A percentile compares a stretch with the other conserved stretches of the same genome.
Conservation (phyloP, 2,329 filamentous ascomycete species). For the Aspergillus brasiliensis region DNA sequence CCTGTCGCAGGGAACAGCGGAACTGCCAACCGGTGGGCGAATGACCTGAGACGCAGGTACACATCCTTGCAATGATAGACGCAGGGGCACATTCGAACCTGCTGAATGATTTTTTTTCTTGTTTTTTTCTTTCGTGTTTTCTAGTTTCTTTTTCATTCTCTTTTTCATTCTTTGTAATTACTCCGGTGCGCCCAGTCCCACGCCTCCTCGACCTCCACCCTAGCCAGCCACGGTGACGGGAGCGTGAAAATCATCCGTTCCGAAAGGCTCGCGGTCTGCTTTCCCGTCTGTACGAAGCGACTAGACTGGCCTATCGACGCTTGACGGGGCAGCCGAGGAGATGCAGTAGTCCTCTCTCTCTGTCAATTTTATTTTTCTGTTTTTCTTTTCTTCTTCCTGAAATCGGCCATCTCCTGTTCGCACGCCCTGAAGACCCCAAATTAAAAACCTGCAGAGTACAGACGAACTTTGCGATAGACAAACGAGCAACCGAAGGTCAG, state of each 20-base stretch:
- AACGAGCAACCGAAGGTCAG: background rate
- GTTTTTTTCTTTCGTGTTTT: too few relatives aligned
- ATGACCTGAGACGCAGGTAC: background rate
- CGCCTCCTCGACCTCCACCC: slow-evolving; percentile 1
- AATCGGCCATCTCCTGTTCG: slow-evolving; percentile 2
- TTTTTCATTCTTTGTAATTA: background rate
- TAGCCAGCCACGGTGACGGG: slow-evolving; percentile 10
- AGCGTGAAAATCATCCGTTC: slow-evolving; percentile 10
- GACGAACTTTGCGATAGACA: background rate
- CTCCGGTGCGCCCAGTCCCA: background rate
- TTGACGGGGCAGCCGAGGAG: slow-evolving; percentile 4
- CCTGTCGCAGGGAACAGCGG: background rate
- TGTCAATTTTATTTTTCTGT: background rate
- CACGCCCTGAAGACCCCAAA: background rate
- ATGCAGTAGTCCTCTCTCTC: background rate
- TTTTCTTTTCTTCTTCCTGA: background rate
- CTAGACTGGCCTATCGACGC: slow-evolving; percentile 6
- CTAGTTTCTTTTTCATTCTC: too few relatives aligned
- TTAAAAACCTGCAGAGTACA: slow-evolving; percentile 4
- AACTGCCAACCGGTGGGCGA: background rate
- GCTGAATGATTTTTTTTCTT: background rate
- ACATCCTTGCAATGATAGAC: background rate
- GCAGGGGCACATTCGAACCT: background rate
- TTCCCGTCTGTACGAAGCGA: slow-evolving; percentile 8
- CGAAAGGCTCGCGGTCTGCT: slow-evolving; percentile 3